phyloP scores from a whole-genome alignment of 2,329 filamentous ascomycete genomes.

The Penicillium sp. region DNA sequence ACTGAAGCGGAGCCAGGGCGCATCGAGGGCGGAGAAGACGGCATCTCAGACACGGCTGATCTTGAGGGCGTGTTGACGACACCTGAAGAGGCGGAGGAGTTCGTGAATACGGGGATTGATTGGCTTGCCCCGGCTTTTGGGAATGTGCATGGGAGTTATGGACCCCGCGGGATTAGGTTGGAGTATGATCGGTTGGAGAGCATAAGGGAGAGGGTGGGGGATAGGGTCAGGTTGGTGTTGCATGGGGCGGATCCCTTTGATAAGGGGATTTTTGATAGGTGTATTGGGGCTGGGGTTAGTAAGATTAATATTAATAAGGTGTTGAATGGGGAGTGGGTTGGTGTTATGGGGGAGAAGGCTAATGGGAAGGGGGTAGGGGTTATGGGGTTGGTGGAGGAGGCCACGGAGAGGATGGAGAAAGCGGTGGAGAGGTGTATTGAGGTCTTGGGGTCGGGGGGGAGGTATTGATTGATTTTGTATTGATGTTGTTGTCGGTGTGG shows the following conservation, averaged over 20 bases:
- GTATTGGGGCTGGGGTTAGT: conserved; percentile 48
- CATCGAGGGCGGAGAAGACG: conserved; percentile 67
- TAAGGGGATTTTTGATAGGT: conserved; percentile 47
- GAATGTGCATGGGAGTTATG: conserved; percentile 68
- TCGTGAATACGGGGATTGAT: conserved; percentile 62
- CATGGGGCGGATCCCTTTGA: conserved; percentile 53
- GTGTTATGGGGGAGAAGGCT: too few relatives aligned
- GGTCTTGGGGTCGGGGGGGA: too few relatives aligned
- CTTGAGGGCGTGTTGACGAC: conserved; percentile 58
- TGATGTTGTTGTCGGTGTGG: too few relatives aligned
- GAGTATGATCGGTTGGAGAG: conserved; percentile 50
- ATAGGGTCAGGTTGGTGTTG: conserved; percentile 46
- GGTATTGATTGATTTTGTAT: too few relatives aligned
- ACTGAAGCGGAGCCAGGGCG: conserved; percentile 64
- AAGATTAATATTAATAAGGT: conserved; percentile 55
- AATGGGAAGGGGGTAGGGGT: too few relatives aligned
- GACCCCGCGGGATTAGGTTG: conserved; percentile 53
- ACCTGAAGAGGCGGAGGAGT: conserved; percentile 60
- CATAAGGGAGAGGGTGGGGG: conserved; percentile 44
- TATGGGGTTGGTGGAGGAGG: too few relatives aligned
- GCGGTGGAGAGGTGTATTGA: too few relatives aligned
- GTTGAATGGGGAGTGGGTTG: conserved; percentile 47
- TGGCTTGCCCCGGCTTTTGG: conserved; percentile 67
- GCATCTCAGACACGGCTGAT: conserved; percentile 58
- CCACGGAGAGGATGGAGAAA: too few relatives aligned